Evolutionary conservation across 768 basidiomycete species (phyloP), one percentile per base, ranked within the genome.

Genomic region (Cystofilobasidium ferigula): DNA sequence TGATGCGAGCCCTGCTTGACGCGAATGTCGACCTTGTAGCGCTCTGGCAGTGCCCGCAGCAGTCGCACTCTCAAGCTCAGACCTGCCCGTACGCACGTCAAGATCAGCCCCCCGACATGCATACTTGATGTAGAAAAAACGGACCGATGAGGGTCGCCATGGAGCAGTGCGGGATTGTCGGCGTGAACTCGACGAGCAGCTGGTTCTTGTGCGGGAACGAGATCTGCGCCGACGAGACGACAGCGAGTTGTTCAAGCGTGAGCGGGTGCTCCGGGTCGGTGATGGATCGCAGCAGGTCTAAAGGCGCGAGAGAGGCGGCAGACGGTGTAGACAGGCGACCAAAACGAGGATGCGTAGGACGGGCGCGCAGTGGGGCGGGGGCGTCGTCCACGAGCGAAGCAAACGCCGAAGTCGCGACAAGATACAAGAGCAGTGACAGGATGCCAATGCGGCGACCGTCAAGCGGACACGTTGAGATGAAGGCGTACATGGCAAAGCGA

Each of bases 1-100:
- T 97, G 89, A 78, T 99, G 95, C 1, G 89, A 93, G 2, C 95
- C 95, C 48, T 89, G 87, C 73, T 92, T 89, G 57, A 99, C 84
- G 40, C 82, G 81, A 67, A 99, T 90, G 76, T 97, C 93, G 35
- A 99, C 83, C 74, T 97, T 94, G 82, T 88, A 98, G 45, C 94
- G 84, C 64, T 85, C 83, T 1, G 95, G 94, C 16, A 99, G 82
- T 64, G 89, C 86, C 48, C 95, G 82, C 62, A 95, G 78, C 8
- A 99, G 81, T 34, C 94, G 81, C 35, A 98, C 94, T 12, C 93
- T 85, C 45, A 99, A 88, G n/a, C 87, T 91, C n/a, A 99, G 80
- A 30, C 94, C 93, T 92, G 71, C 40, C 38, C 3, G 28, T 24
- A 34, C 14, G 18, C 14, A 47, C 24, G n/a, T 20, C n/a, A 24